These are phyloP conservation scores for Backusella macrospora DNA, from an alignment of 192 early-diverging fungal species.

Conservation along the genomic window DNA sequence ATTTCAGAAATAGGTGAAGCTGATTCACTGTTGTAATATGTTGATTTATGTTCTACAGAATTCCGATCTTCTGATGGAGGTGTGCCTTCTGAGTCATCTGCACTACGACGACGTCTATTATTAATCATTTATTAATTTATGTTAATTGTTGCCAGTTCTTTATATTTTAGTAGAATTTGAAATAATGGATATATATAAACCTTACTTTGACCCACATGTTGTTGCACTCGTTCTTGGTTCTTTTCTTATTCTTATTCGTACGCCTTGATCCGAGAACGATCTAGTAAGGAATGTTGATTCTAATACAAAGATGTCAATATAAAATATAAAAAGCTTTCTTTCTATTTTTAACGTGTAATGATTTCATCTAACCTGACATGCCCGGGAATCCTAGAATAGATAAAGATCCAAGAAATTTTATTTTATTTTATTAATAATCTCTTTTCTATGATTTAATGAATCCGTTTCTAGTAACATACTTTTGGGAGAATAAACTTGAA, in stretches of 20 bases:
- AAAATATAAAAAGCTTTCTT: background rate
- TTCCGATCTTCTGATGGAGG: conserved; percentile 6
- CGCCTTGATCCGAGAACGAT: conserved; percentile 91
- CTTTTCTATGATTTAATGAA: background rate
- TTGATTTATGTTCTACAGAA: conserved; percentile 1
- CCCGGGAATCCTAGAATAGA: conserved; percentile 76
- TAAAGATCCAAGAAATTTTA: background rate
- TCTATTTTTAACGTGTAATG: background rate
- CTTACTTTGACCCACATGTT: conserved; percentile 7
- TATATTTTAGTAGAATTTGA: background rate
- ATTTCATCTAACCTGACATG: conserved; percentile 61
- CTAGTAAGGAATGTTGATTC: conserved; percentile 85
- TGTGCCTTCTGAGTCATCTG: conserved; percentile 3
- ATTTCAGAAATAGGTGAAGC: conserved; percentile 5
- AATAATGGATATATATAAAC: background rate
- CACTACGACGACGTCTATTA: conserved; percentile 1
- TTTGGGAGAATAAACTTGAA: conserved; percentile 89
- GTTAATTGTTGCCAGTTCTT: background rate
- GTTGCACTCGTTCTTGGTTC: conserved; percentile 46
- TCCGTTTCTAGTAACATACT: background rate
- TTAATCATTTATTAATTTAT: too few species aligned
- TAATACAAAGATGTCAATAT: conserved; percentile 11
- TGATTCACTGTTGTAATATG: conserved; percentile 7
- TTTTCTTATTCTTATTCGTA: conserved; percentile 90
- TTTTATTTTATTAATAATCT: too few species aligned